Conservation (phyloP, 306 rosid genomes). For the Vicia villosa region DNA sequence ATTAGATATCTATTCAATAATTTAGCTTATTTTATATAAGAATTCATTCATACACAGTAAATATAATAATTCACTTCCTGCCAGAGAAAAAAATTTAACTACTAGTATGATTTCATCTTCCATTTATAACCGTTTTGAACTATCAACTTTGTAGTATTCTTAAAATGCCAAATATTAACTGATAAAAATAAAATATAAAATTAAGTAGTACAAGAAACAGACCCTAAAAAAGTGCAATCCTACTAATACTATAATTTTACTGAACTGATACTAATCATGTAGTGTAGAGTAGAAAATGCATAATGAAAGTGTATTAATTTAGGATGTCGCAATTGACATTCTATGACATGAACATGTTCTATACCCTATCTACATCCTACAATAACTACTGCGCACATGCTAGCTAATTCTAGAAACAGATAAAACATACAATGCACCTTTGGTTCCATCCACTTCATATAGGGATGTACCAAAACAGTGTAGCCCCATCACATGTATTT, state of each 20-base stretch:
- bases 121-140: background rate
- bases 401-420: slow-evolving; percentile 27
- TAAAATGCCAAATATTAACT: background rate
- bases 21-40: background rate
- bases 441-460: background rate
- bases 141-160: background rate
- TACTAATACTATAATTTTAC: background rate
- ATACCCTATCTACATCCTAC: slow-evolving; percentile 36
- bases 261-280: background rate
- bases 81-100: background rate
- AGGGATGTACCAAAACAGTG: background rate
- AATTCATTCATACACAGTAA: background rate
- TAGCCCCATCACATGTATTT: slow-evolving; percentile 29
- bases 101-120: background rate
- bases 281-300: background rate
- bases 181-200: background rate
- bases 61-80: background rate
- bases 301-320: background rate
- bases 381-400: slow-evolving; percentile 40
- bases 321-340: slow-evolving; percentile 22
- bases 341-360: slow-evolving; percentile 18
- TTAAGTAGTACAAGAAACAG: background rate
- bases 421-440: slow-evolving; percentile 36
- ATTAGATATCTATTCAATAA: background rate
- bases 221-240: background rate